Evolutionary conservation across 768 basidiomycete species (phyloP).

Genomic region (Coprinopsis strossmayeri): DNA sequence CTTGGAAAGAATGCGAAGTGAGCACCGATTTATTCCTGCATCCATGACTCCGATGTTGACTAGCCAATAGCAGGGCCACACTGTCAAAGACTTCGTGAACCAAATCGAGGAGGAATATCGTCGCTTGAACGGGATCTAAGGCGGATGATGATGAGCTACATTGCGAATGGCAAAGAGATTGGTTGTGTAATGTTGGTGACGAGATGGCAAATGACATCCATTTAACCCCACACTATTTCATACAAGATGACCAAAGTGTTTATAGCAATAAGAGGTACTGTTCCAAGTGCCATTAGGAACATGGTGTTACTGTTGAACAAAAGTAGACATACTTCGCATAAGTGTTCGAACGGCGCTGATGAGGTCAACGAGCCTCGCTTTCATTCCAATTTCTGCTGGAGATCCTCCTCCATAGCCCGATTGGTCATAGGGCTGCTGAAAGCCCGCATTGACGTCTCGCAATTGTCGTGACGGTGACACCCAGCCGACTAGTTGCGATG

Average conservation of each 20-base stretch:
- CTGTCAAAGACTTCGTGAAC: constrained; percentile 63
- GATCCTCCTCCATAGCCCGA: constrained; percentile 44
- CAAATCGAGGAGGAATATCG: constrained; percentile 74
- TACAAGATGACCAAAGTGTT: constrained; percentile 87
- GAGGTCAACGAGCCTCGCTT: constrained; percentile 83
- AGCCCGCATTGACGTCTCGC: constrained; percentile 48
- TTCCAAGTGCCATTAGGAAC: constrained; percentile 6
- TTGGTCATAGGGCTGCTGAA: constrained; percentile 65
- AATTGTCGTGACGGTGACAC: constrained; percentile 57
- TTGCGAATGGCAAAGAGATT: too few species aligned
- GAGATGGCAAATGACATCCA: background rate
- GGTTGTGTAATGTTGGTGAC: constrained; percentile 12
- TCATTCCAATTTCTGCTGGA: constrained; percentile 64
- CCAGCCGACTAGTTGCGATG: constrained; percentile 71
- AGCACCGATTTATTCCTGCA: background rate
- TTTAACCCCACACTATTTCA: constrained; percentile 62
- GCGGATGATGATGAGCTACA: too few species aligned
- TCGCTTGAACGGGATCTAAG: constrained; percentile 39
- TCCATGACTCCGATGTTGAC: background rate
- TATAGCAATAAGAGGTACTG: constrained; percentile 87
- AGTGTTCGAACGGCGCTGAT: constrained; percentile 94
- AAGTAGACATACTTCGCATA: constrained; percentile 80
- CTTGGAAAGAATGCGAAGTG: constrained; percentile 79
- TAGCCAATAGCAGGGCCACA: constrained; percentile 59
- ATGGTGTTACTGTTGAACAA: constrained; percentile 10